Percentiles rank a stretch among this genome's conserved stretches.
Evolutionary conservation across 1,284 basidiomycete species (phyloP).

Genomic region (Hymenochaete sp.): DNA sequence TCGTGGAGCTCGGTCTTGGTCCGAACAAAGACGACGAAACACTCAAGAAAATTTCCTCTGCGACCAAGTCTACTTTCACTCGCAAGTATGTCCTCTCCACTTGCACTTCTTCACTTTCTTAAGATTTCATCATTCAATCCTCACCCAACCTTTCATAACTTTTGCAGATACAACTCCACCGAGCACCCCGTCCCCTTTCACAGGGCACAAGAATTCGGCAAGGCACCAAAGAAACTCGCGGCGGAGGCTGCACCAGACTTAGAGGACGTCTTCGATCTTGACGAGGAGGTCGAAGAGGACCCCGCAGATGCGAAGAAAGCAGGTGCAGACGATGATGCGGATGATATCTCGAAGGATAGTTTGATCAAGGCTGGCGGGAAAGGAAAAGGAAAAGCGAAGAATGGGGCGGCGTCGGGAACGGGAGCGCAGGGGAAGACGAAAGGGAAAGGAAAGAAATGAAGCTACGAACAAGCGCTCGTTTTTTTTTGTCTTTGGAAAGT

Average conservation of each 20-base stretch:
- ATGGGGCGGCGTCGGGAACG: constrained; percentile 11
- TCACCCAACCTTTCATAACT: too few species aligned
- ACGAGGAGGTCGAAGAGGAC: constrained; percentile 35
- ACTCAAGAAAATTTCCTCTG: constrained; percentile 75
- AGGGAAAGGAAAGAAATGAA: constrained; percentile 1
- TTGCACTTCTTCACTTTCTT: constrained; percentile 3
- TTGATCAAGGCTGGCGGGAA: constrained; percentile 41
- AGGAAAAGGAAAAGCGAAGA: constrained; percentile 22
- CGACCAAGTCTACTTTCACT: constrained; percentile 82
- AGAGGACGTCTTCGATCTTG: constrained; percentile 72
- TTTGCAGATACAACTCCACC: constrained; percentile 66
- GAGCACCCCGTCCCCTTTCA: constrained; percentile 92
- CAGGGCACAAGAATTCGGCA: constrained; percentile 72
- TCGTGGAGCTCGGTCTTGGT: constrained; percentile 89
- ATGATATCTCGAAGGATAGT: constrained; percentile 41
- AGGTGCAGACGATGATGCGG: constrained; percentile 30
- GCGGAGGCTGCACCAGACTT: constrained; percentile 74
- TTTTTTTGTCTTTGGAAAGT: neutral
- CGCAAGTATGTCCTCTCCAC: constrained; percentile 49
- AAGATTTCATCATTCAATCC: constrained; percentile 6
- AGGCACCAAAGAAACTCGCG: constrained; percentile 67
- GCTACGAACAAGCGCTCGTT: neutral
- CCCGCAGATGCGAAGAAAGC: constrained; percentile 28
- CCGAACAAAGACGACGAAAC: constrained; percentile 65
- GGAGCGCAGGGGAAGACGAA: neutral